Evolutionary conservation across 768 basidiomycete genomes (phyloP), one percentile per base, ranked within the genome.

Genomic region (Pseudohyphozyma bogoriensis): DNA sequence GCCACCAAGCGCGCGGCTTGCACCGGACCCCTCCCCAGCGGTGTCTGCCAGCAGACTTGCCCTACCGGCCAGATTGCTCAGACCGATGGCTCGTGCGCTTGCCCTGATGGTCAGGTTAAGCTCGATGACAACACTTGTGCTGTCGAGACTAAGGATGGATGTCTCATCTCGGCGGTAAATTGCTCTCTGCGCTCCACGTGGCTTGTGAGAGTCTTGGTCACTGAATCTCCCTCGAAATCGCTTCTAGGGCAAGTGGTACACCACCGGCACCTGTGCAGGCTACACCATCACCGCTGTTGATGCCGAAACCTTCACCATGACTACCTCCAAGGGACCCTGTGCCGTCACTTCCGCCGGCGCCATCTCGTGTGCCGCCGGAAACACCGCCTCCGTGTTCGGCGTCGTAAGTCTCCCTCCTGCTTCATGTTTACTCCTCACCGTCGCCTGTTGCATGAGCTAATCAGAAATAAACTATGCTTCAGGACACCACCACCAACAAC

Each of bases 311-410:
- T 82, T 83, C 73, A 82, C 80, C 13, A 75, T 84, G 74, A 76
- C 75, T 29, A 81, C 81, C 28, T 81, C 80, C 15, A 83, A 83
- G 71, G 83, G 83, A 18, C 74, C 70, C 54, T 84, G 82, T 68
- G 80, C 78, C 22, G 77, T 83, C 40, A 76, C 75, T 24, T 68
- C 72, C 49, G 37, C 31, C 2, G 78, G 79, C 10, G 59, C 71
- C 37, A 74, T 83, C 53, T 66, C 76, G 1, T 83, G 82, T 70
- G 82, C 79, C 12, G 80, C 77, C 63, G 78, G 80, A 16, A 79
- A 80, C 13, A 68, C 76, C 5, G 65, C 62, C 24, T 68, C 74
- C 20, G 77, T 79, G 4, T 73, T 74, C 15, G 82, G 82, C 73
- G 77, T 80, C 26, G 82, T 83, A 65, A 70, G 80, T 73, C 24